phyloP scores from a whole-genome alignment of 2,329 filamentous ascomycete species.

The Colletotrichum tamarilloi region DNA sequence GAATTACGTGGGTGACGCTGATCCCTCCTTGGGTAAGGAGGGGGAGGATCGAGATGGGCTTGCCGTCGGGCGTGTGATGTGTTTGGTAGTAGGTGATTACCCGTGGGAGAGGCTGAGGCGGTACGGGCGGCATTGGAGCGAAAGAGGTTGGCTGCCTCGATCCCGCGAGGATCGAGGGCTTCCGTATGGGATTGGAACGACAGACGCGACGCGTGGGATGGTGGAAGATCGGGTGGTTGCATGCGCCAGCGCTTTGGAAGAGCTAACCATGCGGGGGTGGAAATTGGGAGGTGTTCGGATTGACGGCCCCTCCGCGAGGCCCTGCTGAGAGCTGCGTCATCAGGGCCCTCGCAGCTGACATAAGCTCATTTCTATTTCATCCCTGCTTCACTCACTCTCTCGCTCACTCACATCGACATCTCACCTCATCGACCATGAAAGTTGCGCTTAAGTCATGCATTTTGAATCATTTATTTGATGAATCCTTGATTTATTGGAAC shows the following conservation, averaged over 20 bases:
- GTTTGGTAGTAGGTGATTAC: slow-evolving; percentile 67
- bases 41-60: slow-evolving; percentile 64
- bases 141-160: not conserved
- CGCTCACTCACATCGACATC: too few species aligned
- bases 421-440: too few species aligned
- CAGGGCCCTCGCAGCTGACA: not conserved
- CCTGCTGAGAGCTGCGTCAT: not conserved
- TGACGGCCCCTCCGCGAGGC: not conserved
- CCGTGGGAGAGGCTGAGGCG: slow-evolving; percentile 51
- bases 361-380: not conserved
- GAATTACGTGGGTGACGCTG: slow-evolving; percentile 80
- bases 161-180: not conserved
- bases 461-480: too few species aligned
- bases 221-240: not conserved
- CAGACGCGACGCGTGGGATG: not conserved
- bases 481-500: too few species aligned
- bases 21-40: slow-evolving; percentile 60
- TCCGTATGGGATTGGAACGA: not conserved
- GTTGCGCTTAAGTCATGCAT: too few species aligned
- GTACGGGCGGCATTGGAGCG: slow-evolving; percentile 31
- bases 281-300: not conserved
- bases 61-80: slow-evolving; percentile 57
- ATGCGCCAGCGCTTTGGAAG: not conserved
- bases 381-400: not conserved
- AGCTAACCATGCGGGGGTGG: slow-evolving; percentile 2